These are phyloP conservation scores for Silene conica DNA, from an alignment of 148 eudicot genomes.

Conservation along the genomic window DNA sequence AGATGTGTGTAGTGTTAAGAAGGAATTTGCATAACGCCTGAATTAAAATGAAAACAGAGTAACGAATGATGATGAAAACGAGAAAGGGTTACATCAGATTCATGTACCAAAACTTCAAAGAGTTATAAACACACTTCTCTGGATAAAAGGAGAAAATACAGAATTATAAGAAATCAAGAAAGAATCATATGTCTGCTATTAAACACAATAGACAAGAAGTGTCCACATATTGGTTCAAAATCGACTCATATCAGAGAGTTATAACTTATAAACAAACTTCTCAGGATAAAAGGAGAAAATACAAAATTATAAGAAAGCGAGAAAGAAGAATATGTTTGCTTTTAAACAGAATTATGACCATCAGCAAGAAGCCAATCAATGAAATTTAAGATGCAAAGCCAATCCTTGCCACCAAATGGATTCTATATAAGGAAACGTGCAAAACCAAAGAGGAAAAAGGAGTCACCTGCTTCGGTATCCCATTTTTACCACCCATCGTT, in stretches of 20 bases:
- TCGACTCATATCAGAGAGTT: background rate
- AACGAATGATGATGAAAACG: too few relatives aligned
- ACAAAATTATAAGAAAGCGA: background rate
- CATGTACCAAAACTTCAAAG: too few relatives aligned
- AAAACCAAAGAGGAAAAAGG: background rate
- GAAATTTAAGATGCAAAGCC: background rate
- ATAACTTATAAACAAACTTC: background rate
- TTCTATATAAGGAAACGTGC: background rate
- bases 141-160: too few relatives aligned
- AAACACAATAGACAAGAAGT: background rate
- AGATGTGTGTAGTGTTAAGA: slow-evolving; percentile 6
- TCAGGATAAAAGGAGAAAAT: background rate
- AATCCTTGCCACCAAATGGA: background rate
- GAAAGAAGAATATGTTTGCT: background rate
- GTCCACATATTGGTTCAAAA: background rate
- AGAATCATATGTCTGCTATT: too few relatives aligned
- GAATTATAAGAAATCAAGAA: too few relatives aligned
- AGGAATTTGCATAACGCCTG: slow-evolving; percentile 5
- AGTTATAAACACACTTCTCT: too few relatives aligned
- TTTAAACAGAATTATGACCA: background rate
- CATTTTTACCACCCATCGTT: slow-evolving; percentile 63
- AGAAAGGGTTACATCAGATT: too few relatives aligned
- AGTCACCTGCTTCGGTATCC: slow-evolving; percentile 74
- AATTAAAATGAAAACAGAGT: background rate
- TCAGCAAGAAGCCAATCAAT: background rate